A percentile compares a stretch with the other conserved stretches of the same genome.
phyloP scores from a whole-genome alignment of 371 early-diverging fungal genomes.

The Rhizopus delemar region DNA sequence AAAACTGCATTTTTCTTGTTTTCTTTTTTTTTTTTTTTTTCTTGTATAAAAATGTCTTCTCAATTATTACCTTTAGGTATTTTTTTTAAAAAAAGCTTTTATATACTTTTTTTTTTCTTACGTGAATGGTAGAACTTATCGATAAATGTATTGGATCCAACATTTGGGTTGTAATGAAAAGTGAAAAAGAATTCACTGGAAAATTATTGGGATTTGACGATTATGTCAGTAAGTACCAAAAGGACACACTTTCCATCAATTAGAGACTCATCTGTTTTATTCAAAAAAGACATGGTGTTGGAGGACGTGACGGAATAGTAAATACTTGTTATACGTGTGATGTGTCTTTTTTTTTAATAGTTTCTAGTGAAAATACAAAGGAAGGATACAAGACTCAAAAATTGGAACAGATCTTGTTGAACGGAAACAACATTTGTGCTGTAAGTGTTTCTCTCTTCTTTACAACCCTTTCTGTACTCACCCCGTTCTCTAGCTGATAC shows the following conservation, averaged over 20 bases:
- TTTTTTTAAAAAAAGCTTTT: neutral
- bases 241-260: neutral
- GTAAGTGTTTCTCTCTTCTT: conserved; percentile 43
- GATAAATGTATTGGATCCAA: conserved; percentile 96
- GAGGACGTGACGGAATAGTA: conserved; percentile 88
- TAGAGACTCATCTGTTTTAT: no score
- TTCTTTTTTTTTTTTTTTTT: neutral
- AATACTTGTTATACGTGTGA: conserved; percentile 2
- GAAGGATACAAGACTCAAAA: conserved; percentile 76
- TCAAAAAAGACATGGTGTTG: conserved; percentile 86
- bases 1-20: neutral
- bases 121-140: conserved; percentile 75
- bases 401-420: conserved; percentile 85
- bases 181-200: conserved; percentile 87
- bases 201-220: conserved; percentile 97
- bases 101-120: neutral
- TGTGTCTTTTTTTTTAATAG: neutral
- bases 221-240: conserved; percentile 81
- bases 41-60: conserved; percentile 30
- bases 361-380: conserved; percentile 71
- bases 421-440: conserved; percentile 94
- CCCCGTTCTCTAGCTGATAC: conserved; percentile 35
- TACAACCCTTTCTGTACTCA: neutral
- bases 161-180: conserved; percentile 76
- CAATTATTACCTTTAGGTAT: conserved; percentile 52